Conservation (phyloP, 495 filamentous ascomycete genomes). For the Penicillium crystallinum region DNA sequence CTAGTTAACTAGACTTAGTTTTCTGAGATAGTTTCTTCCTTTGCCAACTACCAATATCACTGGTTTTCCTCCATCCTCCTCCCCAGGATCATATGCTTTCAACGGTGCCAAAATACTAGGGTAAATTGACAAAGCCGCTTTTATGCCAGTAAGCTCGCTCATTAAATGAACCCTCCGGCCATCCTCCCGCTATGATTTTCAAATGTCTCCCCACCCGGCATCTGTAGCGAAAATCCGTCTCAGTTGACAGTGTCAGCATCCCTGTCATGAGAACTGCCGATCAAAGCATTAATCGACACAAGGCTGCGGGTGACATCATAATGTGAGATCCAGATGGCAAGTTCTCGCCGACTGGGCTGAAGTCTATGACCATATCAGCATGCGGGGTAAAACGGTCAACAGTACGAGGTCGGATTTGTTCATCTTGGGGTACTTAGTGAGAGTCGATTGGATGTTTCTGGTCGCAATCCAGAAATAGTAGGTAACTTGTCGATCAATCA, state of each 20-base stretch:
- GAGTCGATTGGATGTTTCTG: background rate
- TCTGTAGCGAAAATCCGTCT: background rate
- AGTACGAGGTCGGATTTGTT: background rate
- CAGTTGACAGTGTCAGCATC: background rate
- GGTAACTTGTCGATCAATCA: background rate
- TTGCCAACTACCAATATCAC: no score
- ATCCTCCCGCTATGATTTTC: no score
- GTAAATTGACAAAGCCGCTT: no score
- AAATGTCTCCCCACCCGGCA: no score
- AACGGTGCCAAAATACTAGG: no score
- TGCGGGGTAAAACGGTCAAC: background rate
- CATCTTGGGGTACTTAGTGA: background rate
- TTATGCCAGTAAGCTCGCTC: no score
- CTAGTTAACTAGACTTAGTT: no score
- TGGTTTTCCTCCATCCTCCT: no score
- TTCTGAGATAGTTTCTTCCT: no score
- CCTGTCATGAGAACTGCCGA: background rate
- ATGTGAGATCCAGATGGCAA: background rate
- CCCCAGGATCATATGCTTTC: no score
- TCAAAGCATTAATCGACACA: background rate
- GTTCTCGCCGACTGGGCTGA: conserved; percentile 1
- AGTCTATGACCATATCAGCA: background rate
- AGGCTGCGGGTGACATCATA: conserved; percentile 2
- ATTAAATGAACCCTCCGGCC: no score
- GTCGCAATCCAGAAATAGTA: background rate